A percentile compares a stretch with the other conserved stretches of the same genome.
phyloP scores from a whole-genome alignment of 23 red algal species.

The Gracilariopsis chorda region DNA sequence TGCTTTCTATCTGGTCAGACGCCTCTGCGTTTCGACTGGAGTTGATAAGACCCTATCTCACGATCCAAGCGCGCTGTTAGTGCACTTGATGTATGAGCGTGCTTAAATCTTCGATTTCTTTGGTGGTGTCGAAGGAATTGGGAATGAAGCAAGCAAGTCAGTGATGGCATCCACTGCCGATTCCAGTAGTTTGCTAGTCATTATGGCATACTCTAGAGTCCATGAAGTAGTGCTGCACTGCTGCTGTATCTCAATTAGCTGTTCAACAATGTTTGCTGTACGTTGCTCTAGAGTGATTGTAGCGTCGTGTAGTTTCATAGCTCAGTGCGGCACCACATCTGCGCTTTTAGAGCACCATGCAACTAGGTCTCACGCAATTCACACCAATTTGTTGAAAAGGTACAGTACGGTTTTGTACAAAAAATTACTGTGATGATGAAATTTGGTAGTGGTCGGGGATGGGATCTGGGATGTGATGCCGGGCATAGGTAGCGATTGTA shows the following conservation, averaged over 20 bases:
- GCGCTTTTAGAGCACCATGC: constrained; percentile 1
- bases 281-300: constrained; percentile 3
- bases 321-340: not conserved
- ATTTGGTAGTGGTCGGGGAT: not conserved
- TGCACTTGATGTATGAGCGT: not conserved
- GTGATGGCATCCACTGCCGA: not conserved
- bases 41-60: not conserved
- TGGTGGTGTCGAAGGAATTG: not conserved
- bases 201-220: constrained; percentile 1
- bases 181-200: not conserved
- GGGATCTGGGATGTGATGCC: not conserved
- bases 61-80: not conserved
- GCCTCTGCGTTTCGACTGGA: not conserved
- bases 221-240: not conserved
- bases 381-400: not conserved
- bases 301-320: not conserved
- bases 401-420: not conserved
- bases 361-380: not conserved
- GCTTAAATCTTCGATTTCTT: not conserved
- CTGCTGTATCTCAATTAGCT: not conserved
- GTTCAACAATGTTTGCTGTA: constrained; percentile 8
- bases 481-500: not conserved
- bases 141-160: not conserved
- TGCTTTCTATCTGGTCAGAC: not conserved
- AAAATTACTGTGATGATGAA: not conserved